Percentiles rank a stretch among this genome's conserved stretches.
Conservation (phyloP, 441 rosid species). For the Theobroma grandiflorum region DNA sequence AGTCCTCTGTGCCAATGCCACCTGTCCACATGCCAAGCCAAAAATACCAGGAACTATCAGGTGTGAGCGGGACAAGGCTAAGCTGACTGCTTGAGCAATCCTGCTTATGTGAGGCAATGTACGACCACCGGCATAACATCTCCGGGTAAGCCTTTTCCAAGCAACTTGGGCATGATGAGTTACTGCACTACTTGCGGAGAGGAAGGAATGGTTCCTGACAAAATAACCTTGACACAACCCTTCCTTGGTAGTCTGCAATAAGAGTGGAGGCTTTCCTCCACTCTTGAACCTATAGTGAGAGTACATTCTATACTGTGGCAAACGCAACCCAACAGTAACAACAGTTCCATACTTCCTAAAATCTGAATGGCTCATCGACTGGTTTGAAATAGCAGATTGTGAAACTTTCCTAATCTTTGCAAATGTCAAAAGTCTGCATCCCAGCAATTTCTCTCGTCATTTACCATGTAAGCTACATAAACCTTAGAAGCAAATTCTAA, state of each 20-base stretch:
- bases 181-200: slow-evolving; percentile 47
- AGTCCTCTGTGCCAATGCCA: slow-evolving; percentile 73
- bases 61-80: slow-evolving; percentile 82
- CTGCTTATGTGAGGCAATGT: slow-evolving; percentile 55
- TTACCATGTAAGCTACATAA: not conserved
- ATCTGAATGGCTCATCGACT: slow-evolving; percentile 36
- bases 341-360: slow-evolving; percentile 50
- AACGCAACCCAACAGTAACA: slow-evolving; percentile 49
- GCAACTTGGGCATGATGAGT: slow-evolving; percentile 65
- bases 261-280: slow-evolving; percentile 42
- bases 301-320: slow-evolving; percentile 48
- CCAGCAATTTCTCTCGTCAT: slow-evolving; percentile 24
- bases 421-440: slow-evolving; percentile 67
- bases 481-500: not conserved
- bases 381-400: slow-evolving; percentile 38
- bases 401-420: slow-evolving; percentile 51
- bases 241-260: slow-evolving; percentile 42
- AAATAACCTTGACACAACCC: slow-evolving; percentile 31
- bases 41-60: slow-evolving; percentile 67
- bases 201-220: slow-evolving; percentile 51
- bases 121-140: slow-evolving; percentile 40
- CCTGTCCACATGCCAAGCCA: slow-evolving; percentile 66
- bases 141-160: slow-evolving; percentile 68
- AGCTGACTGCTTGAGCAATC: slow-evolving; percentile 87
- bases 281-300: slow-evolving; percentile 45